Conservation (phyloP, 352 stramenopile species). For the Pythium apleroticum region DNA sequence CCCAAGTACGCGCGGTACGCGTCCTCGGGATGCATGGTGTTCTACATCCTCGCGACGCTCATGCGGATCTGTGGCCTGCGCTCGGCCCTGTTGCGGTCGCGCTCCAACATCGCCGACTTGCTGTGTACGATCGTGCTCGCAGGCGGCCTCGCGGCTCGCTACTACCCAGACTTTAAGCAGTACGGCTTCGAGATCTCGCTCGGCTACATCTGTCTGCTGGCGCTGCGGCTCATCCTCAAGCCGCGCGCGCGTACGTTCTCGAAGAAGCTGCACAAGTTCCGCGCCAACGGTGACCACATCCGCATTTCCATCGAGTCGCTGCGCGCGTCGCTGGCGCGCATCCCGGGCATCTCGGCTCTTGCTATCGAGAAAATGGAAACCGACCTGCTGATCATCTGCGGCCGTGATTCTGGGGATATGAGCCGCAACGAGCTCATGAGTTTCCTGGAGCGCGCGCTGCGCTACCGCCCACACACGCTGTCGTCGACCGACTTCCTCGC, state of each 20-base stretch:
- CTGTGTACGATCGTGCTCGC: slow-evolving; percentile 31
- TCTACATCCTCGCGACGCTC: slow-evolving; percentile 83
- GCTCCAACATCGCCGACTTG: slow-evolving; percentile 81
- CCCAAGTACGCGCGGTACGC: background rate
- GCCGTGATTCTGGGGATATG: slow-evolving; percentile 85
- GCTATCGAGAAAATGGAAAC: slow-evolving; percentile 90
- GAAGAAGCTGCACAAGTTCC: slow-evolving; percentile 89
- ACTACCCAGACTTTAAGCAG: slow-evolving; percentile 39
- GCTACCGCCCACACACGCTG: slow-evolving; percentile 72
- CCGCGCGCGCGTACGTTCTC: slow-evolving; percentile 78
- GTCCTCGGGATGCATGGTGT: slow-evolving; percentile 70
- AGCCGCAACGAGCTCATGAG: slow-evolving; percentile 85
- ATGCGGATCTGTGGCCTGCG: slow-evolving; percentile 74
- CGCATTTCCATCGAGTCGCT: slow-evolving; percentile 86
- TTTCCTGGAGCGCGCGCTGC: slow-evolving; percentile 78
- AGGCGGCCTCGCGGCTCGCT: background rate
- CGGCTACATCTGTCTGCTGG: slow-evolving; percentile 64
- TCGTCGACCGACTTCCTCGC: slow-evolving; percentile 82
- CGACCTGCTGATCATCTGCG: slow-evolving; percentile 85
- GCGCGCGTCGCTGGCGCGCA: slow-evolving; percentile 73
- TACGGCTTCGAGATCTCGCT: slow-evolving; percentile 58
- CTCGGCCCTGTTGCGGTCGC: slow-evolving; percentile 71
- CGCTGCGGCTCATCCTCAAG: slow-evolving; percentile 83
- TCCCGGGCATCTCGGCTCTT: slow-evolving; percentile 78
- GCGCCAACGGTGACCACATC: slow-evolving; percentile 83